Evolutionary conservation across 768 basidiomycete genomes (phyloP), one percentile per base, ranked within the genome.

Genomic region (Leucosporidium creatinivorum): DNA sequence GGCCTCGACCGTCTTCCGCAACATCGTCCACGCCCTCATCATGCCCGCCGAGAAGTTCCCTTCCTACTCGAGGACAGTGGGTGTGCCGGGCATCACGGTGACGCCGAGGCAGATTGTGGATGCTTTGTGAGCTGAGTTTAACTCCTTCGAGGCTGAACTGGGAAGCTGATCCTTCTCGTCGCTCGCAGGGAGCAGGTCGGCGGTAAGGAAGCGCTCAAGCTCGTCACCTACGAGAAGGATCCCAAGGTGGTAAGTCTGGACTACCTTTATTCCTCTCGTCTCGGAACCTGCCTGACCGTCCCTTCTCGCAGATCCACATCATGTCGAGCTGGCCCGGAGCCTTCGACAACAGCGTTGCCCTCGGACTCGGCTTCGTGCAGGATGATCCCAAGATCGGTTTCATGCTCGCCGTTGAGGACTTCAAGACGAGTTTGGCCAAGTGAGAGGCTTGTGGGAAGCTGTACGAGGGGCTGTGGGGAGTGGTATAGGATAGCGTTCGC

Each of bases 11-110:
- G 83, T 84, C 18, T 79, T 85, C 65, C 73, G 78, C 58, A 87
- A 87, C 75, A 79, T 87, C 63, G 76, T 84, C 47, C 77, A 79
- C 64, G 83, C 83, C 8, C 80, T 81, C 70, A 78, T 80, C 61
- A 72, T 87, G 63, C 80, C 81, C 21, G 80, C 82, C 4, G 75
- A 76, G 13, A 76, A 74, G 13, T 83, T 85, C 66, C 73, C 73
- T 69, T 31, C 75, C 3, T 82, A 84, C 76, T 82, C 81, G 0
- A 81, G 85, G 61, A 83, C 83, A 10, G 81, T 85, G 47, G 85
- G 83, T 69, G 75, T 85, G 3, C 86, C 86, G 2, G 86, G 86
- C 0, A 84, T 86, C 76, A 84, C 83, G 5, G 79, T 83, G 15
- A 84, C 82, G 4, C 81, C 85, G 1, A 80, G 82, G 47, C 82